phyloP scores from a whole-genome alignment of 768 basidiomycete species.

The Trametes punicea region DNA sequence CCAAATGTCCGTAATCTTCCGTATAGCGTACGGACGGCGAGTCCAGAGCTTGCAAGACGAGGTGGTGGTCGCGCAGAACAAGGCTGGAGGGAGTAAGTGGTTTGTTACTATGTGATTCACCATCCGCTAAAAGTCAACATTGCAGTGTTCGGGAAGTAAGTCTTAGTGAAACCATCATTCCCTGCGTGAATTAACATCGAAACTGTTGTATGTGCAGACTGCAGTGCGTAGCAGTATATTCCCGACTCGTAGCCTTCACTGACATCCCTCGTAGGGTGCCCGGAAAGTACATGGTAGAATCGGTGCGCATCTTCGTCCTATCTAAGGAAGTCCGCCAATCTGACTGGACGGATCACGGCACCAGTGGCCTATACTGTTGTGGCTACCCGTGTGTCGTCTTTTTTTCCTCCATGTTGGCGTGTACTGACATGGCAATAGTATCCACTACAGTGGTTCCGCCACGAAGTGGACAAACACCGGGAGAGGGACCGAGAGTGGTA shows the following conservation, averaged over 20 bases:
- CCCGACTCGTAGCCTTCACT: not conserved
- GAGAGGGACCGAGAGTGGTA: not conserved
- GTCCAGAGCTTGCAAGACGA: constrained; percentile 3
- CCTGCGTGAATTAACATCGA: too few species aligned
- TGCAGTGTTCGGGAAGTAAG: constrained; percentile 7
- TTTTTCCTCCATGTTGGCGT: not conserved
- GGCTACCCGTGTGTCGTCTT: not conserved
- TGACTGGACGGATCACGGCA: too few species aligned
- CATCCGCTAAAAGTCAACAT: not conserved
- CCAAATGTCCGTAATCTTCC: constrained; percentile 10
- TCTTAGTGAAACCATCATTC: not conserved
- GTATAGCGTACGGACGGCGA: constrained; percentile 4
- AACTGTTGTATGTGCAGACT: too few species aligned
- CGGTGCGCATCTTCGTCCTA: not conserved
- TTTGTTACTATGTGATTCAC: not conserved
- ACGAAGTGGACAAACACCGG: constrained; percentile 1
- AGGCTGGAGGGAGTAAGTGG: not conserved
- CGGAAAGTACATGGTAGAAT: constrained; percentile 7
- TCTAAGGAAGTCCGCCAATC: too few species aligned
- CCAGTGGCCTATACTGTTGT: constrained; percentile 6
- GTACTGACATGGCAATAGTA: not conserved
- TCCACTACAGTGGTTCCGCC: constrained; percentile 11
- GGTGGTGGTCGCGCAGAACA: not conserved
- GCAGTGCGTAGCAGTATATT: not conserved
- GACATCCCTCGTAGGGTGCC: not conserved